A percentile compares a stretch with the other conserved stretches of the same genome.
Evolutionary conservation across 2,329 filamentous ascomycete species (phyloP).

Genomic region (Aspergillus pseudoglaucus): DNA sequence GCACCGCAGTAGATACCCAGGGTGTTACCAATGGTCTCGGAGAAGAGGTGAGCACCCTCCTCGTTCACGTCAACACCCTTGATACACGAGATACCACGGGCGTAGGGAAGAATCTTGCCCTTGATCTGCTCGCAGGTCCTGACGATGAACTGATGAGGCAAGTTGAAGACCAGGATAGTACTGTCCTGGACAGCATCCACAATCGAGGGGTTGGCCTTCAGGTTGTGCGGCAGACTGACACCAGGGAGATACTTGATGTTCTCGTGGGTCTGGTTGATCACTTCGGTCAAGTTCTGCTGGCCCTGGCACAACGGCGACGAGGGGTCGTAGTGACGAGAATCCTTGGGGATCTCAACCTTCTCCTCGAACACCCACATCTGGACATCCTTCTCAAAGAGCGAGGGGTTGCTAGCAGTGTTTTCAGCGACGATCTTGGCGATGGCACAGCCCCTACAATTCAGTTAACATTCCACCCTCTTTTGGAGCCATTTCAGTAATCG

Average conservation of each 20-base stretch:
- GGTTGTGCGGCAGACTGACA: slow-evolving; percentile 72
- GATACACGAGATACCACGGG: slow-evolving; percentile 92
- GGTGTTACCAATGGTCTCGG: slow-evolving; percentile 84
- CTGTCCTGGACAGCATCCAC: slow-evolving; percentile 72
- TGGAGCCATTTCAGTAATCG: slow-evolving; percentile 9
- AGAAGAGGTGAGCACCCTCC: slow-evolving; percentile 81
- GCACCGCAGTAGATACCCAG: slow-evolving; percentile 96
- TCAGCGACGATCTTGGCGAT: slow-evolving; percentile 96
- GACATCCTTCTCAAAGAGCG: slow-evolving; percentile 79
- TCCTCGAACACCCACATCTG: slow-evolving; percentile 99
- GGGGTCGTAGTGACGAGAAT: slow-evolving; percentile 66
- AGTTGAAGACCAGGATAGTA: slow-evolving; percentile 89
- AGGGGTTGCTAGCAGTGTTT: slow-evolving; percentile 70
- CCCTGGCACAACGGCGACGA: slow-evolving; percentile 69
- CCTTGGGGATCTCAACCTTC: slow-evolving; percentile 65
- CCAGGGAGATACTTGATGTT: slow-evolving; percentile 97
- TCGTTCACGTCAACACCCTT: slow-evolving; percentile 94
- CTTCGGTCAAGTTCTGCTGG: slow-evolving; percentile 76
- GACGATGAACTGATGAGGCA: slow-evolving; percentile 85
- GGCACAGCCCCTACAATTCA: slow-evolving; percentile 77
- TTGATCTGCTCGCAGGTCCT: slow-evolving; percentile 76
- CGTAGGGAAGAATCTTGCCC: slow-evolving; percentile 85
- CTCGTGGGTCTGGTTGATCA: slow-evolving; percentile 92
- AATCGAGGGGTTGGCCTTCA: slow-evolving; percentile 39
- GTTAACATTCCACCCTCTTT: slow-evolving; percentile 64